phyloP scores from a whole-genome alignment of 1,284 basidiomycete species.

The Flammula alnicola region DNA sequence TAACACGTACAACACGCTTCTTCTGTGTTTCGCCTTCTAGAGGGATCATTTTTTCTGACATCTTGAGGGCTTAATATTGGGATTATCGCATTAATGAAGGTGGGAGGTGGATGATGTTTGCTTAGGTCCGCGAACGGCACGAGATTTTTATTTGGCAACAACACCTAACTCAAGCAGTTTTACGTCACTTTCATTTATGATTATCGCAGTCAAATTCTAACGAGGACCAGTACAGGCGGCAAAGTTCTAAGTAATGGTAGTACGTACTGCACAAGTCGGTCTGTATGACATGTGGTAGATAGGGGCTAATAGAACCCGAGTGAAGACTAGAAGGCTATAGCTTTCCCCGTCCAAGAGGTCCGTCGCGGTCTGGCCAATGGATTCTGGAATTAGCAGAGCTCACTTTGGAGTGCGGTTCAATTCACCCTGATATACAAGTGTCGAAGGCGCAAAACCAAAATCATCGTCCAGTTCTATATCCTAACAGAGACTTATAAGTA shows the following conservation, averaged over 20 bases:
- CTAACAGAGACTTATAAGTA: constrained; percentile 39
- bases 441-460: constrained; percentile 84
- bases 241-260: neutral
- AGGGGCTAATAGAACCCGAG: too few relatives aligned
- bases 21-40: constrained; percentile 76
- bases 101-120: constrained; percentile 10
- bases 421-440: constrained; percentile 69
- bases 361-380: constrained; percentile 39
- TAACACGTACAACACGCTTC: constrained; percentile 81
- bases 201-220: constrained; percentile 13
- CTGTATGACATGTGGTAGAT: too few relatives aligned
- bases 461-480: constrained; percentile 68
- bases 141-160: constrained; percentile 23
- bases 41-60: constrained; percentile 62
- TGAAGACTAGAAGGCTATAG: too few relatives aligned
- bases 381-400: constrained; percentile 22
- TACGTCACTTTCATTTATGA: constrained; percentile 10
- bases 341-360: constrained; percentile 47
- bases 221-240: neutral
- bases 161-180: constrained; percentile 18
- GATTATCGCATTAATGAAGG: constrained; percentile 29
- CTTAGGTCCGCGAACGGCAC: too few relatives aligned
- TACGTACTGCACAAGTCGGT: too few relatives aligned
- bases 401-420: constrained; percentile 9
- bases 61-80: constrained; percentile 25